Conservation (phyloP, 1,284 basidiomycete species). For the Ganoderma resinaceum region DNA sequence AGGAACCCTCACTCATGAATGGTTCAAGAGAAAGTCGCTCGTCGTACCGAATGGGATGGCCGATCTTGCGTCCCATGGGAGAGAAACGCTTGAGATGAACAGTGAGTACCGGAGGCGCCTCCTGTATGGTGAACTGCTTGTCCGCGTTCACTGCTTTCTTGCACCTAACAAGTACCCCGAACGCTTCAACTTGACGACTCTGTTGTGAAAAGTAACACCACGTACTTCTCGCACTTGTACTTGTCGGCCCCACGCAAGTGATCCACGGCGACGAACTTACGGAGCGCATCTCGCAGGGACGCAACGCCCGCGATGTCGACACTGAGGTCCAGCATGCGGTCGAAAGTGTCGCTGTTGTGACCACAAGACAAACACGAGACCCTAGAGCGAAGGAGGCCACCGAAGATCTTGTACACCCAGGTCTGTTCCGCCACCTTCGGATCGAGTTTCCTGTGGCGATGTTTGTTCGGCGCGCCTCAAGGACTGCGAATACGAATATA, state of each 20-base stretch:
- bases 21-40: slow-evolving; percentile 80
- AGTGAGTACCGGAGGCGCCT: slow-evolving; percentile 91
- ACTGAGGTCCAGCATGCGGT: slow-evolving; percentile 93
- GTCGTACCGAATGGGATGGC: slow-evolving; percentile 80
- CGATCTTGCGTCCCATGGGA: slow-evolving; percentile 88
- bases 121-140: slow-evolving; percentile 88
- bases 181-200: slow-evolving; percentile 7
- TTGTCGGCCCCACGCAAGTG: slow-evolving; percentile 90
- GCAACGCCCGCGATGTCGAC: slow-evolving; percentile 80
- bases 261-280: slow-evolving; percentile 86
- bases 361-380: slow-evolving; percentile 90
- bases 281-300: slow-evolving; percentile 79
- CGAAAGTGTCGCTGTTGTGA: slow-evolving; percentile 95
- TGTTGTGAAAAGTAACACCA: slow-evolving; percentile 7
- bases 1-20: slow-evolving; percentile 84
- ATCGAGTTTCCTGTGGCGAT: slow-evolving; percentile 70
- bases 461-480: slow-evolving; percentile 16
- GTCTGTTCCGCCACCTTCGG: slow-evolving; percentile 87
- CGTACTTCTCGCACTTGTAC: slow-evolving; percentile 96
- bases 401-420: slow-evolving; percentile 95
- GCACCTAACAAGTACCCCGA: slow-evolving; percentile 60
- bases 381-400: slow-evolving; percentile 90
- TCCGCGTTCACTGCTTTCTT: slow-evolving; percentile 88
- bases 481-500: slow-evolving; percentile 26
- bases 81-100: slow-evolving; percentile 98